Evolutionary conservation across 176 grass and related monocot species (phyloP).

Genomic region (Ensete glaucum): DNA sequence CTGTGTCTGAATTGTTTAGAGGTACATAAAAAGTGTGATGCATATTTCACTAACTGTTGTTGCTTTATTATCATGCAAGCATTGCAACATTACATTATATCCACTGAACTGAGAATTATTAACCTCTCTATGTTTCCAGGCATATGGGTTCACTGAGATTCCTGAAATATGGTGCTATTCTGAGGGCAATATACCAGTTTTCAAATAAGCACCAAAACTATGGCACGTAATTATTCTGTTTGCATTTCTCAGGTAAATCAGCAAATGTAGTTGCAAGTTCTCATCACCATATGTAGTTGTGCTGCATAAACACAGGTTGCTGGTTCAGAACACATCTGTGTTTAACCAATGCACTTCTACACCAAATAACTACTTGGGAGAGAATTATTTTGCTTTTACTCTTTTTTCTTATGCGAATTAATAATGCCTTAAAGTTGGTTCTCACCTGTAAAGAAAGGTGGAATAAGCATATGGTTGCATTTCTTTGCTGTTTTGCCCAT

Average conservation of each 20-base stretch:
- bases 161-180: constrained; percentile 57
- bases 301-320: too few species aligned
- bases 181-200: constrained; percentile 77
- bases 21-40: background rate
- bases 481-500: too few species aligned
- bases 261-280: too few species aligned
- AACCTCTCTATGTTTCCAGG: constrained; percentile 31
- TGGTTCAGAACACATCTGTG: too few species aligned
- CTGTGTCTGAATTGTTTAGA: background rate
- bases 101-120: background rate
- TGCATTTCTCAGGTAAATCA: background rate
- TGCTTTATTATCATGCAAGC: background rate
- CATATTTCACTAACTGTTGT: background rate
- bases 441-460: too few species aligned
- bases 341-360: too few species aligned
- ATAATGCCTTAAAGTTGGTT: too few species aligned
- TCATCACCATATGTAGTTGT: too few species aligned
- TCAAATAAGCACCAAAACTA: constrained; percentile 91
- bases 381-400: too few species aligned
- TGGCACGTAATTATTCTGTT: constrained; percentile 27
- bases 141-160: constrained; percentile 79
- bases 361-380: too few species aligned
- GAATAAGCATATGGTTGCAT: too few species aligned
- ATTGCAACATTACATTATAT: background rate
- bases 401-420: too few species aligned